Conservation (phyloP, 768 basidiomycete species). For the Psilocybe subaeruginosa region DNA sequence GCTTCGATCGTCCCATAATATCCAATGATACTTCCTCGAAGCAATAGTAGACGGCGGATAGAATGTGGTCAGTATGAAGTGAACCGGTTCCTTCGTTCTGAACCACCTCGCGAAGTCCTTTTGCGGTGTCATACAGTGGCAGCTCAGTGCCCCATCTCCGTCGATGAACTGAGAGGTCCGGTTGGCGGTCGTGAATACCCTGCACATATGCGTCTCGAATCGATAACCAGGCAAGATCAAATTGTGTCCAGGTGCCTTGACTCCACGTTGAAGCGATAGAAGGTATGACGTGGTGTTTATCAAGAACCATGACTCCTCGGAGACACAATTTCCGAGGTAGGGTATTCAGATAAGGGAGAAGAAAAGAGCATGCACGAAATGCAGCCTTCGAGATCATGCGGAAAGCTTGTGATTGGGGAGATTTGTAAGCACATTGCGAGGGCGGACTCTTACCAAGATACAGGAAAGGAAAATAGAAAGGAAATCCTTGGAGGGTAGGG, state of each 20-base stretch:
- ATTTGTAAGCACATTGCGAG: constrained; percentile 20
- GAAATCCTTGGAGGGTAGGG: constrained; percentile 13
- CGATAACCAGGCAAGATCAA: neutral
- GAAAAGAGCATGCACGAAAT: neutral
- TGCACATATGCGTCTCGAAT: constrained; percentile 5
- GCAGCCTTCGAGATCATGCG: constrained; percentile 1
- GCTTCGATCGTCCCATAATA: neutral
- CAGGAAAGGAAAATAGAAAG: constrained; percentile 7
- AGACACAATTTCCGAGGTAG: neutral
- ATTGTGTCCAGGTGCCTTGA: neutral
- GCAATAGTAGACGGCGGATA: neutral
- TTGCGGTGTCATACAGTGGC: neutral
- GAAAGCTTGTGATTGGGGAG: constrained; percentile 19
- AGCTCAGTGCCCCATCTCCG: neutral
- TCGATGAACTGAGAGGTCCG: neutral
- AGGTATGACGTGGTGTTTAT: neutral
- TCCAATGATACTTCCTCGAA: neutral
- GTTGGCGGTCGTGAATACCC: neutral
- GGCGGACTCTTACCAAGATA: constrained; percentile 1
- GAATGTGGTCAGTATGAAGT: neutral
- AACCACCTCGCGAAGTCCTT: neutral
- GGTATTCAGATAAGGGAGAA: neutral
- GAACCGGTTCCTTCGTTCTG: neutral
- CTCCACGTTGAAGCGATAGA: neutral
- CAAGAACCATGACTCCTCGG: neutral